Conservation (phyloP, 306 rosid species). For the Datisca glomerata region DNA sequence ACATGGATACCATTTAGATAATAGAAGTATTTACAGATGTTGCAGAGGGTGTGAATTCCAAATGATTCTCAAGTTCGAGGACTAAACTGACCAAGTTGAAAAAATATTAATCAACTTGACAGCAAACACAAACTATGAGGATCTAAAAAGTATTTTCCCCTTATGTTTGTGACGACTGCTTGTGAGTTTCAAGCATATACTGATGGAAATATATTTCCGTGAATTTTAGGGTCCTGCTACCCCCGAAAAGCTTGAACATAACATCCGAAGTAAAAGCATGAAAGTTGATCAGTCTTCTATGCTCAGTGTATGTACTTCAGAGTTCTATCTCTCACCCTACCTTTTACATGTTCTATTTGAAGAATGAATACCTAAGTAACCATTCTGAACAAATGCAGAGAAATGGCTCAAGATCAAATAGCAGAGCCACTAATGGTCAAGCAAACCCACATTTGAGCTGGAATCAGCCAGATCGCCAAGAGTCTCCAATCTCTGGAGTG, state of each 20-base stretch:
- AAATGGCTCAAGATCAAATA: conserved; percentile 39
- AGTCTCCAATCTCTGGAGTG: conserved; percentile 26
- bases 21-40: too few relatives aligned
- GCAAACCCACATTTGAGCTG: conserved; percentile 12
- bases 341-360: background rate
- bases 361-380: background rate
- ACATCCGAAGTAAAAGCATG: conserved; percentile 35
- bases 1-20: too few relatives aligned
- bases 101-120: too few relatives aligned
- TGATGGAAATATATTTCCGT: too few relatives aligned
- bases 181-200: conserved; percentile 8
- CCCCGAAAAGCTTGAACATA: conserved; percentile 73
- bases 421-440: conserved; percentile 13
- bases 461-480: conserved; percentile 12
- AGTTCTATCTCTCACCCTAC: background rate
- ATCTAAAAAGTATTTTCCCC: too few relatives aligned
- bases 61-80: too few relatives aligned
- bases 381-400: conserved; percentile 28
- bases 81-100: too few relatives aligned
- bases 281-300: conserved; percentile 38
- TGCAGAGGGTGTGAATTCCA: too few relatives aligned
- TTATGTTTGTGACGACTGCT: too few relatives aligned
- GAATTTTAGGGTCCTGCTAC: conserved; percentile 62
- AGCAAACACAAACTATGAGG: too few relatives aligned
- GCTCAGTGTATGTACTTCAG: conserved; percentile 27